Base-by-base conservation (phyloP, 106 monocot species). In the Ottelia alismoides region DNA sequence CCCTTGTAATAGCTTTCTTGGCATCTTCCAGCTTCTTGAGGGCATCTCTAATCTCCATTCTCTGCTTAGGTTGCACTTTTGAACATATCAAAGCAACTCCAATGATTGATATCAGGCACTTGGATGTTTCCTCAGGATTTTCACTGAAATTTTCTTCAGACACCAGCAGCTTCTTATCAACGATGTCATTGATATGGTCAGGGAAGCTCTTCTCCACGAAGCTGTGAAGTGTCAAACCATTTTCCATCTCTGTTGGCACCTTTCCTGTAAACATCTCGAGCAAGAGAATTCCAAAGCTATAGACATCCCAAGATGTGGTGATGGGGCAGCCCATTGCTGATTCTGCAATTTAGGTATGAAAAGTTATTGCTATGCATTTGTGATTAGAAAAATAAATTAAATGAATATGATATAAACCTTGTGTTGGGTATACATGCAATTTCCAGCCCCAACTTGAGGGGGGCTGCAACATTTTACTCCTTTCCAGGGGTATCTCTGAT, bases 181-280 rank as follows among this genome's bases (percentile, higher is more conserved):
- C 18, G 16, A 64, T 19, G 11, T 54, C 45, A 19, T 11, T 20
- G 26, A 64, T 21, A 18, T 31, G 11, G 1, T 26, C 45, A 1
- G 27, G 53, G 20, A 54, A 28, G 14, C 44, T 24, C 22, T 1
- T 4, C 44, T 53, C 28, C 1, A 43, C 52, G 32, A 32, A 64
- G 2, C 29, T 45, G 20, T 54, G 53, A 28, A 64, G 53, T 20
- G 10, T 64, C 20, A 27, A 14, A 25, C 20, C 25, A 27, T 54
- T 31, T 9, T 11, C 7, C 1, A 27, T 22, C 35, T 64, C 45
- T 0, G 53, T 45, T 12, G 64, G 64, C 20, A 40, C 54, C 19
- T 28, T 64, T 28, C 64, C 64, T 45, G 64, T 64, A 1, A 64
- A 11, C 64, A 64, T 45, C 32, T 64, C 64, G 20, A 64, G 20